A percentile compares a stretch with the other conserved stretches of the same genome.
These are phyloP conservation scores for Medicago lupulina DNA, from an alignment of 306 rosid genomes.

Conservation along the genomic window DNA sequence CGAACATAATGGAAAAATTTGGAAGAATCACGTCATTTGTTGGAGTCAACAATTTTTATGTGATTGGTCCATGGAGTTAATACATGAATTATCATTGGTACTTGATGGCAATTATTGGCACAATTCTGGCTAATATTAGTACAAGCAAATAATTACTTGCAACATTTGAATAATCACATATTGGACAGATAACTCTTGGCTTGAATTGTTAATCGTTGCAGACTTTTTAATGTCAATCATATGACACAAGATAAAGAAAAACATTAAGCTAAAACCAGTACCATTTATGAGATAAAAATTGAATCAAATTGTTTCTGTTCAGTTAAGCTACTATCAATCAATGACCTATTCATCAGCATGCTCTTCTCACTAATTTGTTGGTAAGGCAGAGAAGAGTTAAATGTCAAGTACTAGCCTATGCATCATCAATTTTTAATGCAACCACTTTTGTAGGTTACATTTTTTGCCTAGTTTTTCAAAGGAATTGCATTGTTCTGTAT, in stretches of 20 bases:
- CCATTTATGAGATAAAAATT: slow-evolving; percentile 43
- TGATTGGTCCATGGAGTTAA: no score
- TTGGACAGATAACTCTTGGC: no score
- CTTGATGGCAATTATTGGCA: no score
- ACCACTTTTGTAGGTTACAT: slow-evolving; percentile 34
- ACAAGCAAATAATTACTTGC: no score
- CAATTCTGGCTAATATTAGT: no score
- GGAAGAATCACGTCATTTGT: no score
- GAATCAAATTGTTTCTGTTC: slow-evolving; percentile 30
- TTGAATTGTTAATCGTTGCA: no score
- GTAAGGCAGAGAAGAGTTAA: slow-evolving; percentile 24
- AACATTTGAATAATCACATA: no score
- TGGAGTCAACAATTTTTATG: no score
- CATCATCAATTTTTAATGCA: slow-evolving; percentile 24
- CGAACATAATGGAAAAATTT: no score
- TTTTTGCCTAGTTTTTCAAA: slow-evolving; percentile 51
- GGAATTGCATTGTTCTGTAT: slow-evolving; percentile 44
- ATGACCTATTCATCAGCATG: slow-evolving; percentile 30
- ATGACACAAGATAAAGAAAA: neutral
- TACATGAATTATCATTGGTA: no score
- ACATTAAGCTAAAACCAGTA: neutral
- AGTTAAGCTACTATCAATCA: slow-evolving; percentile 39
- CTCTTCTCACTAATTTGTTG: slow-evolving; percentile 31
- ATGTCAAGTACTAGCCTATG: slow-evolving; percentile 29
- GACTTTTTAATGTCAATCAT: neutral